Percentiles rank a stretch among this genome's conserved stretches.
These are phyloP conservation scores for Picochlorum sp. DNA, from an alignment of 139 green algal species.

Conservation along the genomic window DNA sequence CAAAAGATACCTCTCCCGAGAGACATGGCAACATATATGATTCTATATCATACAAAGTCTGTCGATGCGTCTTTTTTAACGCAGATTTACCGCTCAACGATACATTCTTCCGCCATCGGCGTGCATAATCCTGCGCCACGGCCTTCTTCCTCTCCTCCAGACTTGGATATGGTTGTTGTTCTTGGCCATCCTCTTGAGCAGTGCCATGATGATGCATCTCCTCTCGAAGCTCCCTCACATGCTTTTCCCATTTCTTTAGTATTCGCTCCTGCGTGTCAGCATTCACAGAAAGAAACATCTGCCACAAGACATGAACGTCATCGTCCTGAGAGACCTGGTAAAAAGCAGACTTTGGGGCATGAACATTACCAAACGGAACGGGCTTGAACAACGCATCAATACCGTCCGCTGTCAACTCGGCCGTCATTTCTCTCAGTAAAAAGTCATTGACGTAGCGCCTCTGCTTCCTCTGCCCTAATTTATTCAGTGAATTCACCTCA, in stretches of 20 bases:
- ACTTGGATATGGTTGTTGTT: constrained; percentile 21
- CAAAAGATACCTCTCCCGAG: background rate
- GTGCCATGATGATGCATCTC: background rate
- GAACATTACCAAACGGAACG: constrained; percentile 39
- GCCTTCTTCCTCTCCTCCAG: constrained; percentile 17
- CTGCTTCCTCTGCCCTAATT: constrained; percentile 23
- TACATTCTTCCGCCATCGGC: background rate
- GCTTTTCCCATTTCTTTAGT: constrained; percentile 39
- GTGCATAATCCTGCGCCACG: background rate
- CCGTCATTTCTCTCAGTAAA: constrained; percentile 41
- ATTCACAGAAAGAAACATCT: constrained; percentile 43
- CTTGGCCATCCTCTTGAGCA: constrained; percentile 25
- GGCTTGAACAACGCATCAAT: constrained; percentile 50
- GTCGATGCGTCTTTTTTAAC: too few species aligned
- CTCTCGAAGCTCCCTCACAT: constrained; percentile 24
- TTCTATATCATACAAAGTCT: background rate
- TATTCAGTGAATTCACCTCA: constrained; percentile 23
- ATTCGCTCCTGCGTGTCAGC: constrained; percentile 38
- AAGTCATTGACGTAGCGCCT: constrained; percentile 40
- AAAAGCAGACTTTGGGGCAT: constrained; percentile 9
- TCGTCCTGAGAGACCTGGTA: constrained; percentile 7
- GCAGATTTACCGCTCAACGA: background rate
- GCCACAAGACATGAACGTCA: constrained; percentile 21
- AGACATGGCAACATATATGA: background rate
- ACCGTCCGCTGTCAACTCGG: constrained; percentile 29